These are phyloP conservation scores for Brassica nigra DNA, from an alignment of 345 rosid species.

Conservation along the genomic window DNA sequence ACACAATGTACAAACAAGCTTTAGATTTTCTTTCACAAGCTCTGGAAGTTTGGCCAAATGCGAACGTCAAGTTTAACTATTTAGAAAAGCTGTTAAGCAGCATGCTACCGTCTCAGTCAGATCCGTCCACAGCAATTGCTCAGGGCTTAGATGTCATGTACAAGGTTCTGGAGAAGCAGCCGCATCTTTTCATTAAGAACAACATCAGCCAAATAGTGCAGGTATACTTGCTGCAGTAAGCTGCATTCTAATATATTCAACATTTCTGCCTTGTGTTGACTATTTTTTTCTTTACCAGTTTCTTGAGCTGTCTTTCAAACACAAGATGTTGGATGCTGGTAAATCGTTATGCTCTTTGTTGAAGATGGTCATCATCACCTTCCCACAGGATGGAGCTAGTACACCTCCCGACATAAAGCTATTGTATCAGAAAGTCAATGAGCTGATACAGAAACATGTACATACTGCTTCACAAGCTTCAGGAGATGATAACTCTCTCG, in stretches of 20 bases:
- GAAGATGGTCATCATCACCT: conserved; percentile 92
- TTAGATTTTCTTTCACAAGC: conserved; percentile 90
- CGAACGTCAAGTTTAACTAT: conserved; percentile 92
- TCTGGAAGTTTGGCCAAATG: conserved; percentile 97
- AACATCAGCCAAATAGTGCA: conserved; percentile 89
- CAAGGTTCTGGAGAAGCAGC: conserved; percentile 96
- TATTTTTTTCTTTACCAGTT: conserved; percentile 56
- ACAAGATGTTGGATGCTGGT: conserved; percentile 92
- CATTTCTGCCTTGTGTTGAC: conserved; percentile 24
- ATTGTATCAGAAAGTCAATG: conserved; percentile 81
- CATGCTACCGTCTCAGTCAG: conserved; percentile 87
- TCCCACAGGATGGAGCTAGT: conserved; percentile 67
- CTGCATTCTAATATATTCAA: conserved; percentile 9
- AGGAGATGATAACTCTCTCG: conserved; percentile 72
- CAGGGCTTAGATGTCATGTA: conserved; percentile 99
- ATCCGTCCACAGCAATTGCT: conserved; percentile 91
- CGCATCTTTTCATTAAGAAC: conserved; percentile 85
- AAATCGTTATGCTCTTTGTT: conserved; percentile 86
- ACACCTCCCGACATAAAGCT: conserved; percentile 73
- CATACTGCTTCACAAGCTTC: conserved; percentile 60
- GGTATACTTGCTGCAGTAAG: conserved; percentile 50
- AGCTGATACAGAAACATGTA: conserved; percentile 81
- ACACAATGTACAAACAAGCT: conserved; percentile 86
- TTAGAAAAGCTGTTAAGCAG: conserved; percentile 86
- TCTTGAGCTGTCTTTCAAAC: conserved; percentile 93